phyloP scores from a whole-genome alignment of 345 rosid genomes.

The Hibiscus syriacus region DNA sequence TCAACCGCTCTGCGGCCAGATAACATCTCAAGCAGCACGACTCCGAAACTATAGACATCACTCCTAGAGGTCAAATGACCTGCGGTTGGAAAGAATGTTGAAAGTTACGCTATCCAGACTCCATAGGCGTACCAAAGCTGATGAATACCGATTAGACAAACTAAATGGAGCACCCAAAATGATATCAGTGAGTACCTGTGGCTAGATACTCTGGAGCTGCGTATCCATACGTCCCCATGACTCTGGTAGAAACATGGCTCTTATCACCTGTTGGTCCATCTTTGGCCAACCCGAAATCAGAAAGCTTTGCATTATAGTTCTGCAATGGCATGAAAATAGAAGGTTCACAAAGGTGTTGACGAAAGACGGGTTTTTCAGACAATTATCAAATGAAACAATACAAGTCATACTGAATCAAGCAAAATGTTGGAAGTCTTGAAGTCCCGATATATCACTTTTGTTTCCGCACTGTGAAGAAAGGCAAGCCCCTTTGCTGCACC shows the following conservation, averaged over 20 bases:
- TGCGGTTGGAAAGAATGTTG: slow-evolving; percentile 14
- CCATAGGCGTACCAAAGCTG: background rate
- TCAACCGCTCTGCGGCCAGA: slow-evolving; percentile 86
- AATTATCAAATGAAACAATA: background rate
- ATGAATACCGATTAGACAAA: background rate
- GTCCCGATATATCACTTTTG: too few relatives aligned
- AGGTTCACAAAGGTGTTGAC: background rate
- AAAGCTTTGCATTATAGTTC: slow-evolving; percentile 67
- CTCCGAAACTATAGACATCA: slow-evolving; percentile 92
- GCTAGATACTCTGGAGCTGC: too few relatives aligned
- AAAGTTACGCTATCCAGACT: background rate
- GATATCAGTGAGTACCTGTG: slow-evolving; percentile 27
- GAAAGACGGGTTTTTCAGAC: background rate
- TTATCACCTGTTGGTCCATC: too few relatives aligned
- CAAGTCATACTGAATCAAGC: slow-evolving; percentile 49
- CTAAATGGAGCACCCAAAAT: background rate
- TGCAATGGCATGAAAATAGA: slow-evolving; percentile 12
- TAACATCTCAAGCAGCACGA: slow-evolving; percentile 80
- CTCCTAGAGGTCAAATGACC: slow-evolving; percentile 85
- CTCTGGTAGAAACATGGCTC: too few relatives aligned
- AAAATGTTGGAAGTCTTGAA: too few relatives aligned
- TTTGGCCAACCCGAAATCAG: too few relatives aligned
- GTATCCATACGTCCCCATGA: too few relatives aligned
- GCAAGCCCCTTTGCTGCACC: too few relatives aligned
- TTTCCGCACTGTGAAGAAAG: too few relatives aligned